Base-by-base conservation (phyloP, 331 rosid genomes). In the Quercus lobata region DNA sequence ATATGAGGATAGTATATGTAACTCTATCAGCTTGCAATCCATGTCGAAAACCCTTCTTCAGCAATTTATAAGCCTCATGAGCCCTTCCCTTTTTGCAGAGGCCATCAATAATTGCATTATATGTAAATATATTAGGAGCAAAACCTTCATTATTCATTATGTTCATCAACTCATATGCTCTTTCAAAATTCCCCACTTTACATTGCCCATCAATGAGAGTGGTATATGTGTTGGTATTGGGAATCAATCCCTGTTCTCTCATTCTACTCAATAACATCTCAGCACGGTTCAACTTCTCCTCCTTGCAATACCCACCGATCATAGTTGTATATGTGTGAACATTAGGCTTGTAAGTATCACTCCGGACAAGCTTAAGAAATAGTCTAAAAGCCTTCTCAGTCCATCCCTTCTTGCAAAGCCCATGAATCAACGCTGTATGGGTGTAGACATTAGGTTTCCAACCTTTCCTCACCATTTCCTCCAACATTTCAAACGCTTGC, bases 401-500 rank as follows among this genome's bases (percentile, higher is more conserved):
- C 99, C 99, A 95, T 25, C 99, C 99, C 82, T 95, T 95, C 93
- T 91, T 93, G 82, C 98, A 95, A 21, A 95, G 90, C 55, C 97
- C 97, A 76, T 90, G 86, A 65, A 93, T 95, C 76, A 93, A 80
- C 17, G 85, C 79, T 0, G 96, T 91, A 77, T 93, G 99, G 3
- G 96, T 90, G 69, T 91, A 89, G 66, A 93, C 96, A 88, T 95
- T 93, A 32, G 99, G 99, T 61, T 90, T 95, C 97, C 96, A 95
- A 66, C 98, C 98, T 77, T 87, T 84, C 69, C 88, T 77, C 75
- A 95, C 98, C 96, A 95, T 93, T 81, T 95, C 98, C 92, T 95
- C 99, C 88, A 93, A 83, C 97, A 89, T 87, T 72, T 95, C 99
- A 85, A 95, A 95, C 21, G 96, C 96, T 77, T 93, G 97, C 85